Conservation (phyloP, 352 stramenopile species). For the Peronospora farinosa region DNA sequence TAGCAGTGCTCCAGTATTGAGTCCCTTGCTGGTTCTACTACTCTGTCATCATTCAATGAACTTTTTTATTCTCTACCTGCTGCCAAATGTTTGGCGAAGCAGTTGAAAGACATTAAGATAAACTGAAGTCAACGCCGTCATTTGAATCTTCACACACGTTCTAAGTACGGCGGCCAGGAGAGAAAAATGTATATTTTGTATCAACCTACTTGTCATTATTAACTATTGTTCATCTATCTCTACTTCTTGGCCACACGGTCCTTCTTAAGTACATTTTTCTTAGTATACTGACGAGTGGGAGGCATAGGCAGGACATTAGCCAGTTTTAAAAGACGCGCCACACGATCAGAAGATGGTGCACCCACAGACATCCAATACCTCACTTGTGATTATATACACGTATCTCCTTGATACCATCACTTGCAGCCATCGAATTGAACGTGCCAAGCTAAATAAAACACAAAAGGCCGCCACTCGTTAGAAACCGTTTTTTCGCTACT, state of each 20-base stretch:
- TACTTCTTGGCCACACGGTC: no score
- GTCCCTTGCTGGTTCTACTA: constrained; percentile 40
- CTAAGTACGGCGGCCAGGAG: no score
- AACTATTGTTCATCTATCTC: no score
- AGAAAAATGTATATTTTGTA: no score
- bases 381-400: constrained; percentile 83
- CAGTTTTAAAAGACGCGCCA: no score
- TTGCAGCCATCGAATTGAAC: constrained; percentile 81
- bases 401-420: constrained; percentile 82
- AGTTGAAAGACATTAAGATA: constrained; percentile 16
- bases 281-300: no score
- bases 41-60: constrained; percentile 65
- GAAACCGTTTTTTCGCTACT: neutral
- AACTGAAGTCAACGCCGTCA: constrained; percentile 31
- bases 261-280: no score
- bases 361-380: constrained; percentile 86
- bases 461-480: neutral
- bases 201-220: no score
- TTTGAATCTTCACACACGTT: constrained; percentile 41
- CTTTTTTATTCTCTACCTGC: constrained; percentile 64
- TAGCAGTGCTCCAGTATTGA: constrained; percentile 39
- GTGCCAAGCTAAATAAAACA: constrained; percentile 54
- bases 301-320: no score
- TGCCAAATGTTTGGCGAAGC: no score
- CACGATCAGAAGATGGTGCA: no score